These are phyloP conservation scores for Yamadazyma friedrichii DNA, from an alignment of 1,139 yeast genomes.

Conservation along the genomic window DNA sequence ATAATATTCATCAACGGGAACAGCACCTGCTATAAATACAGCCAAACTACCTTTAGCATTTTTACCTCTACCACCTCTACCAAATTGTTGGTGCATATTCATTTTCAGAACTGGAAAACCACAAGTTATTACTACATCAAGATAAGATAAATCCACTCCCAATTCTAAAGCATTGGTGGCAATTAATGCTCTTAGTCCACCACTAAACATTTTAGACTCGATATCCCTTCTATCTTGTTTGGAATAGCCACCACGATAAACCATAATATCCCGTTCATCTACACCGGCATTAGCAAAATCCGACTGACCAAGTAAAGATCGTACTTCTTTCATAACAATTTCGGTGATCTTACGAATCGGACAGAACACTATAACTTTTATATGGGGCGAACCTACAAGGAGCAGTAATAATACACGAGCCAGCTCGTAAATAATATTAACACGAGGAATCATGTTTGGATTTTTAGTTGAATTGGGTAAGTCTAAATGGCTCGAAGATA, in stretches of 20 bases:
- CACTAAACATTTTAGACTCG: constrained; percentile 87
- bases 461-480: constrained; percentile 8
- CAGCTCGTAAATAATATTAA: constrained; percentile 71
- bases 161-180: constrained; percentile 95
- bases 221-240: constrained; percentile 80
- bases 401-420: constrained; percentile 70
- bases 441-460: constrained; percentile 44
- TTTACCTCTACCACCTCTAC: constrained; percentile 87
- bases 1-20: constrained; percentile 85
- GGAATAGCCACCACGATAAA: constrained; percentile 94
- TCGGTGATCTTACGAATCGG: constrained; percentile 86
- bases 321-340: constrained; percentile 76
- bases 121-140: constrained; percentile 87
- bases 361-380: constrained; percentile 84
- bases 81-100: constrained; percentile 92
- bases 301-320: constrained; percentile 39
- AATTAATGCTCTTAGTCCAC: constrained; percentile 77
- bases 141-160: constrained; percentile 90
- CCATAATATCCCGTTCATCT: constrained; percentile 67
- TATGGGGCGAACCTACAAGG: constrained; percentile 47
- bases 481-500: constrained; percentile 5
- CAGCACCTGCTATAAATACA: constrained; percentile 76
- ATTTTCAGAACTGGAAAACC: constrained; percentile 90
- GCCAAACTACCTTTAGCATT: constrained; percentile 68
- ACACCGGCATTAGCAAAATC: constrained; percentile 37